A percentile compares a stretch with the other conserved stretches of the same genome.
Conservation (phyloP, 805 yeast genomes). For the Barnettozyma sp. region DNA sequence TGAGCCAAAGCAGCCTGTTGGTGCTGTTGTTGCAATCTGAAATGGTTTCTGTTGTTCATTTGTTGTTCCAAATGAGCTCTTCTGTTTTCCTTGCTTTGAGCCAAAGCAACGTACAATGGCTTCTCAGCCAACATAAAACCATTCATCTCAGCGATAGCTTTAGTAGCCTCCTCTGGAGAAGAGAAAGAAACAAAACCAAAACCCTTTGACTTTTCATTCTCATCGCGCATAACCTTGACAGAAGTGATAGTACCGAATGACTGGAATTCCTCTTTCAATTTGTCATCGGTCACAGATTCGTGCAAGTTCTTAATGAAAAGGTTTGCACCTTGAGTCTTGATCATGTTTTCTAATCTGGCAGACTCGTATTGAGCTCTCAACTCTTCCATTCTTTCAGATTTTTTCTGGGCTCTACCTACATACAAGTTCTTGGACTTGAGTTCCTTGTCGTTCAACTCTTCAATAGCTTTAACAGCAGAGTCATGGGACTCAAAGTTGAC, state of each 20-base stretch:
- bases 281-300: constrained; percentile 86
- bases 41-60: constrained; percentile 95
- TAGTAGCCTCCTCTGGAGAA: constrained; percentile 97
- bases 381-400: constrained; percentile 94
- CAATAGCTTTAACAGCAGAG: constrained; percentile 86
- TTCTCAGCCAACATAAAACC: constrained; percentile 91
- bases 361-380: constrained; percentile 92
- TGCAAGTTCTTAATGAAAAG: constrained; percentile 95
- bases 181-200: constrained; percentile 98
- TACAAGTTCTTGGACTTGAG: constrained; percentile 77
- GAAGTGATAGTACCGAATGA: constrained; percentile 94
- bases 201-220: constrained; percentile 91
- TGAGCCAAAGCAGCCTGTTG: constrained; percentile 59
- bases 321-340: constrained; percentile 96
- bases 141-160: constrained; percentile 97
- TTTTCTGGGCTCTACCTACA: constrained; percentile 99
- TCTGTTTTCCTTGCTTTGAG: constrained; percentile 98
- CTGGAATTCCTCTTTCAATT: constrained; percentile 83
- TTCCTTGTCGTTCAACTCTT: constrained; percentile 82
- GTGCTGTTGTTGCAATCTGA: constrained; percentile 81
- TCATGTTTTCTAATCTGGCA: constrained; percentile 82
- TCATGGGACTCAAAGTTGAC: constrained; percentile 86
- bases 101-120: constrained; percentile 97
- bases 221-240: constrained; percentile 94
- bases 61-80: constrained; percentile 96